phyloP scores from a whole-genome alignment of 768 basidiomycete genomes.

The Termitomyces sp. region DNA sequence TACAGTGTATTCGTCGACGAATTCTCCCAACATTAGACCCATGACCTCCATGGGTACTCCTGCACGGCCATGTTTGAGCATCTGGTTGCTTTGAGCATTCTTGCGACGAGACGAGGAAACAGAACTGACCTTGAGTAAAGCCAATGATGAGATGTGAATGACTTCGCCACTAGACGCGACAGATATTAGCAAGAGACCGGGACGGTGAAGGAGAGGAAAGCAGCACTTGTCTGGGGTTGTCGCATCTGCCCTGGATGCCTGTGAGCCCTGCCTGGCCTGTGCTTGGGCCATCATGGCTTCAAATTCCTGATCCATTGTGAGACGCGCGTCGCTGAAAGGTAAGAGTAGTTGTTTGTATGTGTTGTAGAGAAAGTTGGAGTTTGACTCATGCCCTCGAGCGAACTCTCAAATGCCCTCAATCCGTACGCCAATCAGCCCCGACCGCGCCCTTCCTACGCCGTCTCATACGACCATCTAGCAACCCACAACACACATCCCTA shows the following conservation, averaged over 20 bases:
- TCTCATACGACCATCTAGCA: constrained; percentile 22
- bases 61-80: constrained; percentile 98
- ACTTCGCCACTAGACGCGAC: constrained; percentile 66
- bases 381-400: constrained; percentile 55
- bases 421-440: constrained; percentile 49
- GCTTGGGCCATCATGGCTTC: constrained; percentile 45
- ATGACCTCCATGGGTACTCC: constrained; percentile 99
- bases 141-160: constrained; percentile 95
- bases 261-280: constrained; percentile 36
- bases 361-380: constrained; percentile 9
- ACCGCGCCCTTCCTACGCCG: constrained; percentile 20
- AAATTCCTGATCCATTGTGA: constrained; percentile 43
- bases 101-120: not conserved
- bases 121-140: constrained; percentile 80
- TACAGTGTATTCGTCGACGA: constrained; percentile 95
- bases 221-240: constrained; percentile 73
- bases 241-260: constrained; percentile 36
- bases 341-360: constrained; percentile 22
- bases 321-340: constrained; percentile 31
- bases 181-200: not conserved
- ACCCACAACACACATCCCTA: constrained; percentile 29
- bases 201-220: not conserved
- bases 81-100: constrained; percentile 43
- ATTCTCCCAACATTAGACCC: constrained; percentile 97
- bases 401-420: constrained; percentile 76